phyloP scores from a whole-genome alignment of 192 early-diverging fungal species.

The Pilaira anomala region DNA sequence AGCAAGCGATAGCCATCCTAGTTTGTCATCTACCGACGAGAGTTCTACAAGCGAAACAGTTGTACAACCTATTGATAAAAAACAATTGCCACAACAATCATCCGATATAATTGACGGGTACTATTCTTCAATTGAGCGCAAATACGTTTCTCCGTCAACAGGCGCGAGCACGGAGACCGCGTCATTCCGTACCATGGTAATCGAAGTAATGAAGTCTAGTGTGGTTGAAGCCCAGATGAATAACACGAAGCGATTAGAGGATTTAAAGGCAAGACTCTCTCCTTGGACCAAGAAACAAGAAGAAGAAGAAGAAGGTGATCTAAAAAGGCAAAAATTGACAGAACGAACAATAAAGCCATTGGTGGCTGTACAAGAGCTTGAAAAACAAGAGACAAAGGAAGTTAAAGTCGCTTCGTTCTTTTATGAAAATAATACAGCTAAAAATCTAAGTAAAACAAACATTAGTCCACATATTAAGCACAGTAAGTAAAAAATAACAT shows the following conservation, averaged over 20 bases:
- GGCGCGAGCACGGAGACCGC: constrained; percentile 22
- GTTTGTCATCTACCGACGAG: neutral
- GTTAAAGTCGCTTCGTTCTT: constrained; percentile 11
- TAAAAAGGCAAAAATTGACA: constrained; percentile 7
- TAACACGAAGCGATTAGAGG: neutral
- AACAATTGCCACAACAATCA: neutral
- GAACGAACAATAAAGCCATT: constrained; percentile 4
- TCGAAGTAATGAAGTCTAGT: constrained; percentile 16
- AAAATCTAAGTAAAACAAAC: neutral
- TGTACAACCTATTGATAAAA: neutral
- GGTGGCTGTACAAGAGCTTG: neutral
- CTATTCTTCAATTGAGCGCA: constrained; percentile 27
- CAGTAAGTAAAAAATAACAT: constrained; percentile 38
- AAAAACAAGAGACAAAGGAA: constrained; percentile 6
- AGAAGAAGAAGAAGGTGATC: constrained; percentile 2
- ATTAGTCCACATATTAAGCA: constrained; percentile 52
- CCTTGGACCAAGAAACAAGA: constrained; percentile 14
- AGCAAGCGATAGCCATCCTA: neutral
- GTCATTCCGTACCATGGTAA: constrained; percentile 28
- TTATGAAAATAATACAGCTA: neutral
- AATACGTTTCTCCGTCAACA: constrained; percentile 24
- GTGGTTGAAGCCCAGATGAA: constrained; percentile 10
- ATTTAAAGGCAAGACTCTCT: constrained; percentile 3
- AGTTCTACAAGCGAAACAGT: neutral
- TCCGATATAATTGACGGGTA: constrained; percentile 17